Evolutionary conservation across 2,329 filamentous ascomycete species (phyloP), one percentile per base, ranked within the genome.

Genomic region (Arachnopeziza araneosa): DNA sequence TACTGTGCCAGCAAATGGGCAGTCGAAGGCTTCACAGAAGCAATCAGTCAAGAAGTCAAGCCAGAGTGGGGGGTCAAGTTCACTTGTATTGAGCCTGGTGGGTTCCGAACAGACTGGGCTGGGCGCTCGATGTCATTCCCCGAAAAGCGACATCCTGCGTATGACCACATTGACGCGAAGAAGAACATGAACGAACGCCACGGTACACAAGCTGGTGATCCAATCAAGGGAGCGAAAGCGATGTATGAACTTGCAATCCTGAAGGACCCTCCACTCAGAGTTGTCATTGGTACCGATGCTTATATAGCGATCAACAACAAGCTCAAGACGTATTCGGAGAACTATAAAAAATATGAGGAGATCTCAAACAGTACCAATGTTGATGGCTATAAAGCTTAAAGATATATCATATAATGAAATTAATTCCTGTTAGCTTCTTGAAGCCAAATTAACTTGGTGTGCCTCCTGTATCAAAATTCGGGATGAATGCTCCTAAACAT

Each of bases 211-310:
- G 59, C 64, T 70, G 56, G 69, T 68, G 80, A 84, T 60, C 77
- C 80, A 2, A 63, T 64, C 0, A 80, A 83, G 67, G 81, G 75
- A 2, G 79, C 78, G 1, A 71, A 76, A 23, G 75, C 76, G 0
- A 82, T 83, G 72, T 82, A 83, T 64, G 79, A 85, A 56, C 67
- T 85, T 19, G 81, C 80, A 0, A 74, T 77, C 48, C 77, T 80
- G 75, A 67, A 79, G 14, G 76, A 82, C 17, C 80, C 79, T 1
- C 83, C 82, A 2, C 65, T 85, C 8, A 73, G 82, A 30, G 76
- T 81, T 17, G 75, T 81, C 0, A 73, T 85, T 12, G 82, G 82
- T 0, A 80, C 75, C 0, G 82, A 85, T 70, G 79, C 80, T 0
- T 84, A 79, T 68, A 66, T 68, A 1, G 72, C 64, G 4, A 77